Evolutionary conservation across 306 rosid genomes (phyloP).

Genomic region (Citrullus colocynthis): DNA sequence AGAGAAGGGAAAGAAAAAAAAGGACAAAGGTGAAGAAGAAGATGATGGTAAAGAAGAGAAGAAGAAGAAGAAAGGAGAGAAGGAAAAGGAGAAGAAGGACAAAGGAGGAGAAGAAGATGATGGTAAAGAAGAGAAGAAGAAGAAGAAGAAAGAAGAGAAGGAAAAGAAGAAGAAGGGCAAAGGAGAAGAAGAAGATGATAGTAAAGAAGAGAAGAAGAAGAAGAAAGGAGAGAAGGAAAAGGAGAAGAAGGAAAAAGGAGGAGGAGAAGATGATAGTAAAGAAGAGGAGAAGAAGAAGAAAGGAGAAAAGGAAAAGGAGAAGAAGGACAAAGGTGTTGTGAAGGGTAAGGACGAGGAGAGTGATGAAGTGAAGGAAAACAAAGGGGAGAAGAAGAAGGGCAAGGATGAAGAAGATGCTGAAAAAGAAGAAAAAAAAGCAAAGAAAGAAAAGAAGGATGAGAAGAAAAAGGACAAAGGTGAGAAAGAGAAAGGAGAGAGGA

Average conservation of each 20-base stretch:
- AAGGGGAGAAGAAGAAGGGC: background rate
- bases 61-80: background rate
- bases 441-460: background rate
- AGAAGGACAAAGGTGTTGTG: background rate
- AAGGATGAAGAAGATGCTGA: background rate
- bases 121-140: background rate
- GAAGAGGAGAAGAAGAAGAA: background rate
- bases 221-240: background rate
- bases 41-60: background rate
- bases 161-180: background rate
- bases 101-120: background rate
- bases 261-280: background rate
- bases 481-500: constrained; percentile 7
- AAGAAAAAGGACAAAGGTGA: constrained; percentile 1
- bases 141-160: background rate
- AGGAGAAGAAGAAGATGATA: background rate
- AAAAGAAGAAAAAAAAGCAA: too few relatives aligned
- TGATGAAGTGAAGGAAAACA: background rate
- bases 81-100: background rate
- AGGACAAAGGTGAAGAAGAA: background rate
- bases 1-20: background rate
- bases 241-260: constrained; percentile 16
- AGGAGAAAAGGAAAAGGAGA: background rate
- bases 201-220: constrained; percentile 9
- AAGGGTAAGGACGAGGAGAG: background rate